Evolutionary conservation across 2,329 filamentous ascomycete genomes (phyloP).

Genomic region (Bipolaris gigantea): DNA sequence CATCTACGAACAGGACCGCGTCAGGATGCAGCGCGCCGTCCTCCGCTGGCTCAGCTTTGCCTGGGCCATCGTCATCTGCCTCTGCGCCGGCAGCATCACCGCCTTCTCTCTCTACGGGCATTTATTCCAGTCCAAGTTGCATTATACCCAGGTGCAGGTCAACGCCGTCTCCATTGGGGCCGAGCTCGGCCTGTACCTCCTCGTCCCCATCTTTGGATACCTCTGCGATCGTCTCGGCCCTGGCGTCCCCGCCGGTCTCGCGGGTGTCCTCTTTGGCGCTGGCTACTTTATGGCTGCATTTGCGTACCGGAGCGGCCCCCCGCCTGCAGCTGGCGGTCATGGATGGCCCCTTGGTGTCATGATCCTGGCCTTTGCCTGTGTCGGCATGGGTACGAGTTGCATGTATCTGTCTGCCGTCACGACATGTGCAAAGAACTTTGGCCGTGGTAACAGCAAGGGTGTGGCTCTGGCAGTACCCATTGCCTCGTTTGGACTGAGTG

Average conservation of each 20-base stretch:
- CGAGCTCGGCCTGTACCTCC: slow-evolving; percentile 85
- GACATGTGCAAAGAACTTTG: slow-evolving; percentile 98
- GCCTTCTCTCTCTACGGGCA: slow-evolving; percentile 94
- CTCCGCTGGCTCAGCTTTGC: slow-evolving; percentile 60
- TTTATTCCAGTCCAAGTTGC: slow-evolving; percentile 80
- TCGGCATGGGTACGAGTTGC: slow-evolving; percentile 80
- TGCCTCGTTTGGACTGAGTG: slow-evolving; percentile 87
- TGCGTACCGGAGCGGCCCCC: slow-evolving; percentile 67
- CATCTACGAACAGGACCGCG: slow-evolving; percentile 60
- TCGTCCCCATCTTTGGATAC: slow-evolving; percentile 87
- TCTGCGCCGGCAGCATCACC: slow-evolving; percentile 89
- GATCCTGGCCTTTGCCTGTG: slow-evolving; percentile 78
- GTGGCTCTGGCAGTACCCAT: slow-evolving; percentile 89
- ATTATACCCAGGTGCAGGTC: slow-evolving; percentile 89
- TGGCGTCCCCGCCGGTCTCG: slow-evolving; percentile 71
- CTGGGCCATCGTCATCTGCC: slow-evolving; percentile 64
- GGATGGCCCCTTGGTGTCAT: slow-evolving; percentile 79
- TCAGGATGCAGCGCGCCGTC: slow-evolving; percentile 56
- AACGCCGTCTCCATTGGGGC: slow-evolving; percentile 87
- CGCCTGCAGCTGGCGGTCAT: slow-evolving; percentile 53
- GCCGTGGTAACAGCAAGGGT: slow-evolving; percentile 81
- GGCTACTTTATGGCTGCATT: slow-evolving; percentile 85
- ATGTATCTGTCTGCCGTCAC: slow-evolving; percentile 93
- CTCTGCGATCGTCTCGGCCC: slow-evolving; percentile 88
- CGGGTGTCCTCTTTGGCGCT: slow-evolving; percentile 72